Evolutionary conservation across 202 grass and related monocot species (phyloP), one percentile per base, ranked within the genome.

Genomic region (Cymbopogon flexuosus): DNA sequence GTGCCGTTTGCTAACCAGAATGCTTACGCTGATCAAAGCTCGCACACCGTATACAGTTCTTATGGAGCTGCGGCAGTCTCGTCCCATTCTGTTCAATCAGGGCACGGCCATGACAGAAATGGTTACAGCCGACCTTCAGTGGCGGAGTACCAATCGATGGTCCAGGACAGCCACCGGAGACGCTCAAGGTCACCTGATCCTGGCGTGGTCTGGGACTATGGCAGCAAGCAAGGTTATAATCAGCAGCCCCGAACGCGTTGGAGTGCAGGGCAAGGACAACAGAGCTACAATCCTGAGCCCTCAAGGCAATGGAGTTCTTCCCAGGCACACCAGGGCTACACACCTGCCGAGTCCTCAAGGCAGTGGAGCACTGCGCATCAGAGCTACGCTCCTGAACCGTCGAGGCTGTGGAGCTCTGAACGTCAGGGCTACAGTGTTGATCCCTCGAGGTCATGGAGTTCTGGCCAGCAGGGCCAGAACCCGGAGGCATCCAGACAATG

Each of bases 181-280:
- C 57, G 36, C 59, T 86, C 79, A n/a, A 80, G 73, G 37, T 86
- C 84, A 19, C 81, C 88, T 10, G 94, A 89, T 62, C 84, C 81
- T 35, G 81, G 79, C 6, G 19, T 69, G 16, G 65, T 59, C 39
- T 81, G 80, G 40, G 79, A 81, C n/a, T 83, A 80, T 23, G 77
- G 52, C 8, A 78, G 66, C n/a, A 43, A 18, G 0, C 70, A 36
- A 60, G 35, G 56, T 43, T 82, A 84, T 46, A 24, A 35, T 62
- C 66, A 58, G 5, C 86, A 76, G 60, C 23, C 52, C 21, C 61
- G 70, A n/a, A 77, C 79, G 1, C 82, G 51, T 30, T 49, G 70
- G 74, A 72, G 19, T 23, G 22, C 64, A 0, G 68, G 58, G 35
- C 71, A 56, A 0, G 80, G 58, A 16, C 79, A 62, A 8, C 78